phyloP scores from a whole-genome alignment of 2,329 filamentous ascomycete species.

The Leptographium galeiforme region DNA sequence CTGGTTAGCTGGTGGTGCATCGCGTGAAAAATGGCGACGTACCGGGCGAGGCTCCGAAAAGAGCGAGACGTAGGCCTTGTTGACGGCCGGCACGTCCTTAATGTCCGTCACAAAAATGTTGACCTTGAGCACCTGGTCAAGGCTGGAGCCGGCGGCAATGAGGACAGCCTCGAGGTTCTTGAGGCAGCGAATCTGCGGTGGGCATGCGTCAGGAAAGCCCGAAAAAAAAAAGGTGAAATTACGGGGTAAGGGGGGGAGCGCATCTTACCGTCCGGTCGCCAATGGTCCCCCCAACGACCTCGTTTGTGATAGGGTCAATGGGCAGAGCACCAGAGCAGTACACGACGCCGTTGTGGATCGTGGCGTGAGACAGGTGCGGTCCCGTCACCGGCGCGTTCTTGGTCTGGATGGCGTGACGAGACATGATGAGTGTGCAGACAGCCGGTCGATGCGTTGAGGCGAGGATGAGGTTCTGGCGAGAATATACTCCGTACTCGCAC shows the following conservation, averaged over 20 bases:
- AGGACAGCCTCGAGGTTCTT: constrained; percentile 76
- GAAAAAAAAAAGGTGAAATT: no score
- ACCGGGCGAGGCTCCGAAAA: constrained; percentile 3
- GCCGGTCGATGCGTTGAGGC: neutral
- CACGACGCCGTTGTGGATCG: constrained; percentile 3
- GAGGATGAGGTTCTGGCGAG: neutral
- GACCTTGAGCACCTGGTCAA: constrained; percentile 77
- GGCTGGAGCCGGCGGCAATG: constrained; percentile 61
- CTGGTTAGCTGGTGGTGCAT: neutral
- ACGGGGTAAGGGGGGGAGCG: no score
- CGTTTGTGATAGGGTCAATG: neutral
- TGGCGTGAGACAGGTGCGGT: constrained; percentile 1
- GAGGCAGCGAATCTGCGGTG: constrained; percentile 28
- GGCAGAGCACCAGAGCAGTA: constrained; percentile 2
- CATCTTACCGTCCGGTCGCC: constrained; percentile 2
- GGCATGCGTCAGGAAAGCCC: neutral
- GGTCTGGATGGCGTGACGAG: constrained; percentile 34
- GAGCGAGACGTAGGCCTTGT: neutral
- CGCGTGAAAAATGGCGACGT: neutral
- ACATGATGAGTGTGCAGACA: neutral
- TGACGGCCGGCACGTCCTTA: constrained; percentile 1
- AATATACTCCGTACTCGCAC: no score
- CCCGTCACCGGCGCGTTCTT: constrained; percentile 43
- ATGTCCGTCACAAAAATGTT: constrained; percentile 86
- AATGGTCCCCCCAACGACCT: constrained; percentile 2